Base-by-base conservation (phyloP, 257 asterid species). In the Gentiana dahurica region DNA sequence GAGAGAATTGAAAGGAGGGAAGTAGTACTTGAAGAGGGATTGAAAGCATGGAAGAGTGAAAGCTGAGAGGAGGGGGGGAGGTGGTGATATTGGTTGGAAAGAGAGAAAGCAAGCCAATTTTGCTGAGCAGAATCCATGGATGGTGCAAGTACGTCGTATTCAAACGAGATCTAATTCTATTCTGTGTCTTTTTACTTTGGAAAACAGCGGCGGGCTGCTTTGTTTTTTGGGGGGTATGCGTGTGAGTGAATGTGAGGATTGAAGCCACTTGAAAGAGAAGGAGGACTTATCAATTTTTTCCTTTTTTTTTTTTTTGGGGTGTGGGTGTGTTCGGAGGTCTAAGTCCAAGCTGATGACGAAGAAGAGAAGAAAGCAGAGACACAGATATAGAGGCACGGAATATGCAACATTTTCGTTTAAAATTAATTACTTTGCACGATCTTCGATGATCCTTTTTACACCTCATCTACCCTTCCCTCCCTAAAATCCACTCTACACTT, bases 51-150 rank as follows among this genome's bases (percentile, higher is more conserved):
- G 62, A 75, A 75, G 71, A 77, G 84, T 43, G 72, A 68, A 68
- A 68, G 68, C 1, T 50, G 56, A 50, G 68, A 67, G 43, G 72
- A 43, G 55, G 55, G 43, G 35, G 66, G 13, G 13, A 15, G 13
- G 62, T 44, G 49, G 33, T 7, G 51, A 10, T 41, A 41, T 4
- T 77, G 60, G 80, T 83, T 80, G 82, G 95, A 83, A 75, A 81
- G 94, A 37, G 95, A 82, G 93, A 87, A 87, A 62, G 82, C 87
- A 68, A 87, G 89, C 93, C 93, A 84, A 77, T 79, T 82, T 34
- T 76, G 80, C 52, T 46, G 49, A 33, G 83, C 66, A 59, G 89
- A 75, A 84, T 80, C 76, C 83, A 78, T 80, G 46, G 9, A 5
- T 41, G 0, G 1, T 41, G 2, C 9, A 7, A 41, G 24, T 24